A percentile compares a stretch with the other conserved stretches of the same genome.
phyloP scores from a whole-genome alignment of 1,284 basidiomycete genomes.

The Agroathelia rolfsii region DNA sequence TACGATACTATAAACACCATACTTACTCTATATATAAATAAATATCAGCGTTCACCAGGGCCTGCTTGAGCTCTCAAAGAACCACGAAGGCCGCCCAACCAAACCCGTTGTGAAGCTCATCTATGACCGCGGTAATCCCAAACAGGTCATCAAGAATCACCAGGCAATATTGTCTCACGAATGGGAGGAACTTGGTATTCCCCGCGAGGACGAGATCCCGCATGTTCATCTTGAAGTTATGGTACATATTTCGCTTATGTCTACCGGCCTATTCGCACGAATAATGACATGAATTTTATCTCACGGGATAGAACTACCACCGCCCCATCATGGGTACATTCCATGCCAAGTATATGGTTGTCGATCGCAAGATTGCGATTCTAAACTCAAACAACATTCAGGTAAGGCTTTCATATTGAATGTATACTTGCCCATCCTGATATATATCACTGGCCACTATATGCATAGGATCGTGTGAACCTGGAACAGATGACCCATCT shows the following conservation, averaged over 20 bases:
- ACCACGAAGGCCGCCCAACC: slow-evolving; percentile 32
- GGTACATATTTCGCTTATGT: too few species aligned
- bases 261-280: slow-evolving; percentile 36
- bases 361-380: slow-evolving; percentile 64
- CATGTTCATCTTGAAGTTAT: slow-evolving; percentile 56
- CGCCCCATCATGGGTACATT: slow-evolving; percentile 63
- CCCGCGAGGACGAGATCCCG: slow-evolving; percentile 45
- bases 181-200: slow-evolving; percentile 47
- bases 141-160: slow-evolving; percentile 49
- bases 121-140: slow-evolving; percentile 58
- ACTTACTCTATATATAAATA: too few species aligned
- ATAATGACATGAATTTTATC: slow-evolving; percentile 11
- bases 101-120: slow-evolving; percentile 54
- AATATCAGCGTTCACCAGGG: too few species aligned
- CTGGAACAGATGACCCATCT: slow-evolving; percentile 60
- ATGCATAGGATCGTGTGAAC: slow-evolving; percentile 57
- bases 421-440: too few species aligned
- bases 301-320: slow-evolving; percentile 18
- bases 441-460: too few species aligned
- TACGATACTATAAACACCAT: slow-evolving; percentile 40
- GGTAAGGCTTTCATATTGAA: too few species aligned
- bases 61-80: slow-evolving; percentile 46
- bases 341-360: slow-evolving; percentile 70
- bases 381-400: slow-evolving; percentile 74
- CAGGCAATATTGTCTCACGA: slow-evolving; percentile 37